Conservation (phyloP, 768 basidiomycete species). For the Coprinopsis cinerea region DNA sequence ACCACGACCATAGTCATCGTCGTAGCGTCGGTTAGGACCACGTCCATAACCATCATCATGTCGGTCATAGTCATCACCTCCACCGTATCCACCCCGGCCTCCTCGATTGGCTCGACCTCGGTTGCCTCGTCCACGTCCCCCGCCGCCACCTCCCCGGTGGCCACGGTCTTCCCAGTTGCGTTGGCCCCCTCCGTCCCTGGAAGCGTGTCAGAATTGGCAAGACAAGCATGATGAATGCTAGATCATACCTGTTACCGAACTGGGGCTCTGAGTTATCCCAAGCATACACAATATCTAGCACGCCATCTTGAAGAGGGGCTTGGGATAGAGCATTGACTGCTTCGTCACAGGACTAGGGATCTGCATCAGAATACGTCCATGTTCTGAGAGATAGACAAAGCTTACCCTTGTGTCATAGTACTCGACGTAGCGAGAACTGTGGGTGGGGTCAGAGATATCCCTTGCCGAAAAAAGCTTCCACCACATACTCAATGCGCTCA, state of each 20-base stretch:
- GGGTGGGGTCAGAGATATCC: too few species aligned
- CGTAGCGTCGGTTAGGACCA: conserved; percentile 37
- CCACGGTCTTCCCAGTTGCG: conserved; percentile 41
- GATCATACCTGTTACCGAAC: conserved; percentile 21
- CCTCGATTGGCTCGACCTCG: conserved; percentile 30
- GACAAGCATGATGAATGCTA: conserved; percentile 16
- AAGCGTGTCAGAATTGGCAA: too few species aligned
- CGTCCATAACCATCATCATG: conserved; percentile 41
- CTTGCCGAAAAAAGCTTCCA: not conserved
- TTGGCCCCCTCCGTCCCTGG: conserved; percentile 28
- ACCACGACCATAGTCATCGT: conserved; percentile 32
- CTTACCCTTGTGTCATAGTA: conserved; percentile 85
- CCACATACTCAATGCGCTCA: conserved; percentile 56
- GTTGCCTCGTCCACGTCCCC: conserved; percentile 37
- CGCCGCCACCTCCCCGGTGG: conserved; percentile 30
- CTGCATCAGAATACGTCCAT: not conserved
- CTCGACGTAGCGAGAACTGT: conserved; percentile 87
- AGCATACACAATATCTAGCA: conserved; percentile 81
- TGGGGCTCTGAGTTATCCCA: conserved; percentile 57
- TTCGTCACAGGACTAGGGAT: conserved; percentile 60
- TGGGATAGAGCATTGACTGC: conserved; percentile 78
- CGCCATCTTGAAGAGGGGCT: conserved; percentile 76
- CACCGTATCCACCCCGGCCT: conserved; percentile 36
- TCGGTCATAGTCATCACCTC: conserved; percentile 44
- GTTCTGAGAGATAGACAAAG: not conserved